Percentiles rank a stretch among this genome's conserved stretches.
Evolutionary conservation across 192 early-diverging fungal genomes (phyloP).

Genomic region (Pecoramyces ruminantium): DNA sequence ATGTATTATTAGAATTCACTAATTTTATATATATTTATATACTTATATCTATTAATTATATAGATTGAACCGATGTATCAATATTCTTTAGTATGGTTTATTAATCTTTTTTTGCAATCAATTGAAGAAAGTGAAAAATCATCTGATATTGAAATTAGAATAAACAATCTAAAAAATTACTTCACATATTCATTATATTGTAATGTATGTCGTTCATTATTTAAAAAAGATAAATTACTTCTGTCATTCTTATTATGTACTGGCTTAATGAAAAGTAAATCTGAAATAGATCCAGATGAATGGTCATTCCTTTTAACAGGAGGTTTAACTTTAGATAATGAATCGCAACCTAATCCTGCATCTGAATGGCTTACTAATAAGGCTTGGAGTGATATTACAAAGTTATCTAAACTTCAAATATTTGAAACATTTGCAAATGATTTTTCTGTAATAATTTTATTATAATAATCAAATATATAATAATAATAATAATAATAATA

Average conservation of each 20-base stretch:
- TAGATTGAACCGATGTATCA: conserved; percentile 52
- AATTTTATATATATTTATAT: not conserved
- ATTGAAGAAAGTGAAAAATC: conserved; percentile 39
- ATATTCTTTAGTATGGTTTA: conserved; percentile 41
- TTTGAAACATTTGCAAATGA: conserved; percentile 20
- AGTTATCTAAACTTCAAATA: conserved; percentile 9
- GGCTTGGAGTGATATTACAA: not conserved
- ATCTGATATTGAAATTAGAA: conserved; percentile 19
- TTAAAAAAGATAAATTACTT: conserved; percentile 45
- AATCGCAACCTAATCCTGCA: conserved; percentile 23
- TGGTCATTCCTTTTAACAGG: conserved; percentile 45
- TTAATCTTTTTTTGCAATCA: conserved; percentile 42
- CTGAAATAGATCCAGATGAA: conserved; percentile 34
- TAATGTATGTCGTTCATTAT: conserved; percentile 40
- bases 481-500: too few species aligned
- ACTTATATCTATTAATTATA: not conserved
- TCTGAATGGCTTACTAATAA: conserved; percentile 6
- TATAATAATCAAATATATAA: conserved; percentile 10
- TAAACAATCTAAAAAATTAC: conserved; percentile 30
- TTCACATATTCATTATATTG: conserved; percentile 45
- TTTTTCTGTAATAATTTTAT: not conserved
- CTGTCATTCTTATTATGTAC: conserved; percentile 43
- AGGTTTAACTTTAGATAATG: conserved; percentile 19
- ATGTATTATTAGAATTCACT: not conserved
- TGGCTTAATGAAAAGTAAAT: conserved; percentile 26